Conservation (phyloP, 1,284 basidiomycete genomes). For the Sanguinoderma infundibulare region DNA sequence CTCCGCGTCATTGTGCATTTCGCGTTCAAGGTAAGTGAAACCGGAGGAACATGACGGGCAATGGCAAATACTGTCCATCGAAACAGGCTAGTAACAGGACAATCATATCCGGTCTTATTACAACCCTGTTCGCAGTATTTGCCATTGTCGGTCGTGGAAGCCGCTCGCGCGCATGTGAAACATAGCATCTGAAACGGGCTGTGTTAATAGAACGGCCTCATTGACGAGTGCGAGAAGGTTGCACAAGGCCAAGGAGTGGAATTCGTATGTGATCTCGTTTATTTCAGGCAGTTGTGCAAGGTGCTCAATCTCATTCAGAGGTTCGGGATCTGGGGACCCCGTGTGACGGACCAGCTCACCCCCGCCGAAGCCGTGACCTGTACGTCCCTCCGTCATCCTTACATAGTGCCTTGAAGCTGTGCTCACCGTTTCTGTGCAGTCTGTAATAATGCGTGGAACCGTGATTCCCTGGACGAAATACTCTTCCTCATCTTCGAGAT, state of each 20-base stretch:
- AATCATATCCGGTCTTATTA: too few relatives aligned
- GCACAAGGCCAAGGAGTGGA: slow-evolving; percentile 23
- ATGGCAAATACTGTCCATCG: too few relatives aligned
- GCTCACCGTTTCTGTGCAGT: slow-evolving; percentile 38
- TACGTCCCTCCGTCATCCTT: slow-evolving; percentile 35
- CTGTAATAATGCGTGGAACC: slow-evolving; percentile 60
- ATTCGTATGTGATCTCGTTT: slow-evolving; percentile 10
- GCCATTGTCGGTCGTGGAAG: too few relatives aligned
- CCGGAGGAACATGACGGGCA: too few relatives aligned
- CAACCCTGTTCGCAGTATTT: too few relatives aligned
- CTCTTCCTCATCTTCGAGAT: slow-evolving; percentile 59
- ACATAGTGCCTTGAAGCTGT: background rate
- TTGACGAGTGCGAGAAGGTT: slow-evolving; percentile 27
- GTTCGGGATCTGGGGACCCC: slow-evolving; percentile 32
- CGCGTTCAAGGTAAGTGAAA: slow-evolving; percentile 55
- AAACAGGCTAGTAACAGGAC: too few relatives aligned
- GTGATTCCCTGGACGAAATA: slow-evolving; percentile 65
- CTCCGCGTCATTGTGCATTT: slow-evolving; percentile 69
- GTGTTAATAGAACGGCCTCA: slow-evolving; percentile 14
- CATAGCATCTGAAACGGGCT: too few relatives aligned
- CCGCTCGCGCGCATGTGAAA: background rate
- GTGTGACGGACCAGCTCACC: slow-evolving; percentile 37
- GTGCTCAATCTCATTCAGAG: slow-evolving; percentile 8
- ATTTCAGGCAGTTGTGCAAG: too few relatives aligned
- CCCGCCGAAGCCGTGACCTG: slow-evolving; percentile 47